Base-by-base conservation (phyloP, 345 rosid species). In the Citropsis articulata region DNA sequence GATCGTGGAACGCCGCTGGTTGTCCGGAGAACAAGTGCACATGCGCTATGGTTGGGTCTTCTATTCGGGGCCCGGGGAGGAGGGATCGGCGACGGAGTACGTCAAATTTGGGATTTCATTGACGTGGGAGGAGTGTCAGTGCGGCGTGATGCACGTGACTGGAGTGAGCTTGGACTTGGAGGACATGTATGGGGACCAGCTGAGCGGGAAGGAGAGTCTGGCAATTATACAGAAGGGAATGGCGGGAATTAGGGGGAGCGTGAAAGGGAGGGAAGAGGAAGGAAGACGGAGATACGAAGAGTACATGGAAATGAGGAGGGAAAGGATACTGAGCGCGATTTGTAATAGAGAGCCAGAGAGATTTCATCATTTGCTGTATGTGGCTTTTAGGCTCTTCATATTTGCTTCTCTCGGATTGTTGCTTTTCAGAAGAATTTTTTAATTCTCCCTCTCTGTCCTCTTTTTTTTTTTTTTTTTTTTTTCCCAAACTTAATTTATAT, bases 201-300 rank as follows among this genome's bases (percentile, higher is more conserved):
- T 91, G 78, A 90, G 81, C 45, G 98, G 98, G 71, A 85, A 42
- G 89, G 92, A 87, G 1, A 88, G 92, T 82, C 81, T 89, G 86
- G 90, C 80, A 33, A 81, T 91, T 79, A 50, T 93, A 71, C 50
- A 38, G 14, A 74, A 75, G 33, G 82, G 83, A 4, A 78, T 91
- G 57, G 87, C 75, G 83, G 90, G 95, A 40, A 88, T 78, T 81
- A 89, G 82, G 63, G 84, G 86, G 61, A 87, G 80, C 16, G 60
- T 76, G 2, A 80, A 76, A 40, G 73, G 73, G n/a, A 81, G 81
- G 66, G 86, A 66, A 27, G 72, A 2, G 22, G 90, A 78, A 72
- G 88, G 81, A 16, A 83, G 33, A 82, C 82, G 75, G 14, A 83
- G 83, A 73, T 83, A 83, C n/a, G 77, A 78, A 10, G 89, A 84